Evolutionary conservation across 2,329 filamentous ascomycete genomes (phyloP).

Genomic region (Coleophoma cylindrospora): DNA sequence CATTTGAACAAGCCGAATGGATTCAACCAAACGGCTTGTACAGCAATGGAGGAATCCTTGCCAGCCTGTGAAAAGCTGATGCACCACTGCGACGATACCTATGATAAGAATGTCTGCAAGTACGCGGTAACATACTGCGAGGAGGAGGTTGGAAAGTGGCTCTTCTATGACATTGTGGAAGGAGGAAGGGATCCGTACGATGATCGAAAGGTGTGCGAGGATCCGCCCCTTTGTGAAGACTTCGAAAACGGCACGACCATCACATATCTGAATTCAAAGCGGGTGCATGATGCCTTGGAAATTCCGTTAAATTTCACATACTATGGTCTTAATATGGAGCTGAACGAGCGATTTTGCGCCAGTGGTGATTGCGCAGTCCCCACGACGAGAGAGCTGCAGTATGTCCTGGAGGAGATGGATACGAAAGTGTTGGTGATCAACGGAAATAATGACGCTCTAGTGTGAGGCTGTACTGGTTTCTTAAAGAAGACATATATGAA

Average conservation of each 20-base stretch:
- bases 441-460: neutral
- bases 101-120: constrained; percentile 7
- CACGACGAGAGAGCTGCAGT: constrained; percentile 5
- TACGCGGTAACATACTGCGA: constrained; percentile 5
- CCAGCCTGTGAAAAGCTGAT: constrained; percentile 6
- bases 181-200: constrained; percentile 4
- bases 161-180: neutral
- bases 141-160: neutral
- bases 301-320: neutral
- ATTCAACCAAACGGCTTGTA: constrained; percentile 6
- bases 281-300: constrained; percentile 4
- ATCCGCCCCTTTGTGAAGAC: constrained; percentile 6
- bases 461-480: neutral
- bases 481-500: neutral
- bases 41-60: constrained; percentile 3
- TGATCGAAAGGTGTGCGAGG: constrained; percentile 1
- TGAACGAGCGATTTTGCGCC: constrained; percentile 3
- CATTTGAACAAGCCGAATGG: constrained; percentile 1
- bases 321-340: constrained; percentile 3
- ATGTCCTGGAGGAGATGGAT: neutral
- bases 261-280: constrained; percentile 5
- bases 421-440: neutral
- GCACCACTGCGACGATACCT: constrained; percentile 7
- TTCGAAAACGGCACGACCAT: neutral
- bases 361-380: constrained; percentile 3